Conservation (phyloP, 2,329 filamentous ascomycete species). For the Xylariales sp. region DNA sequence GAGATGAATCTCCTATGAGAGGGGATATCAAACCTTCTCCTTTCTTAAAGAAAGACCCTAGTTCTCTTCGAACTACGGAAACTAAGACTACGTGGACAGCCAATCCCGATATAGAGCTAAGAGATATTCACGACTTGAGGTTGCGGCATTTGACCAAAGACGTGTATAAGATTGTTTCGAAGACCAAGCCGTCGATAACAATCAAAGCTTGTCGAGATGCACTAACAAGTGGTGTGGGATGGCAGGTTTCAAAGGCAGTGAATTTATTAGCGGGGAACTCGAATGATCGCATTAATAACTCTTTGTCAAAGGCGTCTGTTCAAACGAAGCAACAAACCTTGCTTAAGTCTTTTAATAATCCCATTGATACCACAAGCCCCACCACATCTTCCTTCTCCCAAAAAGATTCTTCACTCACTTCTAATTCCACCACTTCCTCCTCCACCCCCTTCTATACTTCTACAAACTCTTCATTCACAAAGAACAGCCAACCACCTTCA, state of each 20-base stretch:
- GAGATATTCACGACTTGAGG: constrained; percentile 48
- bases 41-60: constrained; percentile 45
- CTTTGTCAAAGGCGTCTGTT: constrained; percentile 18
- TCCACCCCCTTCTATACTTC: constrained; percentile 30
- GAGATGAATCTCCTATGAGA: constrained; percentile 48
- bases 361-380: constrained; percentile 12
- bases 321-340: constrained; percentile 29
- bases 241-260: constrained; percentile 46
- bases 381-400: constrained; percentile 34
- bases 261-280: constrained; percentile 38
- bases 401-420: constrained; percentile 31
- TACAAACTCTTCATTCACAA: constrained; percentile 34
- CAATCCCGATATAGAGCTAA: constrained; percentile 44
- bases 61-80: constrained; percentile 31
- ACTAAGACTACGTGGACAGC: constrained; percentile 28
- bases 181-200: constrained; percentile 43
- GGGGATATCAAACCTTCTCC: constrained; percentile 51
- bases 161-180: constrained; percentile 47
- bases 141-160: constrained; percentile 48
- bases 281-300: background rate
- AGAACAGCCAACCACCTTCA: constrained; percentile 35
- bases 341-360: constrained; percentile 11
- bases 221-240: constrained; percentile 42
- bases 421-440: constrained; percentile 29
- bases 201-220: constrained; percentile 48